A percentile compares a stretch with the other conserved stretches of the same genome.
These are phyloP conservation scores for Pyricularia pennisetigena DNA, from an alignment of 2,329 filamentous ascomycete species.

Conservation along the genomic window DNA sequence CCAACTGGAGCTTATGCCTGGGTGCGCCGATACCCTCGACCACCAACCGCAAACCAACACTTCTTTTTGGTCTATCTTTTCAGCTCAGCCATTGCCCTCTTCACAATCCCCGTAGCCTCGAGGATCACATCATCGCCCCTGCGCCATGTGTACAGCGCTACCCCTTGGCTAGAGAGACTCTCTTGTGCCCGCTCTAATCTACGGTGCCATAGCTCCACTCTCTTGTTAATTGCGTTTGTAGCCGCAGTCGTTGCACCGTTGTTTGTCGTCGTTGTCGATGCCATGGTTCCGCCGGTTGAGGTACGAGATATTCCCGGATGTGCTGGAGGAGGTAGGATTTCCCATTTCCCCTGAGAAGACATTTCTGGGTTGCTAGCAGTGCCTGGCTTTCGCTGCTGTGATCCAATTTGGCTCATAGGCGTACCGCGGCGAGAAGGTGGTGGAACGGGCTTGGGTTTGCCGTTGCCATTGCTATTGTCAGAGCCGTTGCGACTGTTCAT, in stretches of 20 bases:
- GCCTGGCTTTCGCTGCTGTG: neutral
- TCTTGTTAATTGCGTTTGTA: slow-evolving; percentile 42
- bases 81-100: slow-evolving; percentile 34
- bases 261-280: neutral
- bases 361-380: neutral
- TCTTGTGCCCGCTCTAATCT: slow-evolving; percentile 56
- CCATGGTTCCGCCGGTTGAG: slow-evolving; percentile 4
- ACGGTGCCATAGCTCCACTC: slow-evolving; percentile 62
- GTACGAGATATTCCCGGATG: neutral
- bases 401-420: slow-evolving; percentile 8
- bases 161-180: slow-evolving; percentile 51
- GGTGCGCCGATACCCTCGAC: neutral
- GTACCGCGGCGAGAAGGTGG: slow-evolving; percentile 21
- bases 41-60: neutral
- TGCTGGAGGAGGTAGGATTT: neutral
- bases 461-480: slow-evolving; percentile 3
- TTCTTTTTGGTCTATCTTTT: neutral
- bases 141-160: slow-evolving; percentile 64
- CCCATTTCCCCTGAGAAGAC: neutral
- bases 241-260: slow-evolving; percentile 1
- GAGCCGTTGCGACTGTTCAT: slow-evolving; percentile 1
- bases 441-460: slow-evolving; percentile 8
- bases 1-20: neutral
- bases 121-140: slow-evolving; percentile 59
- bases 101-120: slow-evolving; percentile 56